Conservation (phyloP, 2,329 filamentous ascomycete species). For the Claviceps sp. region DNA sequence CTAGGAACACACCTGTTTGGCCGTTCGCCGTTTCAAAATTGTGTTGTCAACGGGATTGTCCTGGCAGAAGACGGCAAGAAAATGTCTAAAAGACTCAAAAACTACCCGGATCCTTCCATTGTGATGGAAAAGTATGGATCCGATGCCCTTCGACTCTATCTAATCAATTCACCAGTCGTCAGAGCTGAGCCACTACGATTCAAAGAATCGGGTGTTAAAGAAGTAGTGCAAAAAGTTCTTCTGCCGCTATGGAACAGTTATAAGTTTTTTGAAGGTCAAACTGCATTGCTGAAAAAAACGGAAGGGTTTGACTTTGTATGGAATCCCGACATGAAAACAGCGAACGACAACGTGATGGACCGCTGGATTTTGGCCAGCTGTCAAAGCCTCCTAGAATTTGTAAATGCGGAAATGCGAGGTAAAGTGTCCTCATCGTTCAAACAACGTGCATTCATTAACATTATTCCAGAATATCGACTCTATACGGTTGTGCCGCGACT, state of each 20-base stretch:
- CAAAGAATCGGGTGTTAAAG: slow-evolving; percentile 85
- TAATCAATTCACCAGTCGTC: slow-evolving; percentile 94
- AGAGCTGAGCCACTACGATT: slow-evolving; percentile 82
- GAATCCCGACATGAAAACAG: slow-evolving; percentile 59
- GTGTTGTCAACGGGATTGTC: slow-evolving; percentile 91
- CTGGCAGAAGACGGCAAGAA: slow-evolving; percentile 93
- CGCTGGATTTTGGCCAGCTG: slow-evolving; percentile 88
- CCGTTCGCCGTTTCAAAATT: slow-evolving; percentile 80
- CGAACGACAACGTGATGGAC: slow-evolving; percentile 87
- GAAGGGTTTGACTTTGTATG: slow-evolving; percentile 65
- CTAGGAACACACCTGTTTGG: slow-evolving; percentile 81
- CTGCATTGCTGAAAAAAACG: slow-evolving; percentile 73
- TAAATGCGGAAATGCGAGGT: slow-evolving; percentile 83
- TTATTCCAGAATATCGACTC: slow-evolving; percentile 46
- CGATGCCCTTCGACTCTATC: slow-evolving; percentile 83
- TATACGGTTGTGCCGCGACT: slow-evolving; percentile 88
- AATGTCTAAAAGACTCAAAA: slow-evolving; percentile 95
- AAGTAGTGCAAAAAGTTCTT: slow-evolving; percentile 84
- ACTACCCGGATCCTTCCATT: slow-evolving; percentile 77
- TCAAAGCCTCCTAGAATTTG: slow-evolving; percentile 80
- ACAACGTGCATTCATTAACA: background rate
- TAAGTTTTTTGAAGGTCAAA: slow-evolving; percentile 90
- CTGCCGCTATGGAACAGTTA: slow-evolving; percentile 93
- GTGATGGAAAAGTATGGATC: slow-evolving; percentile 84
- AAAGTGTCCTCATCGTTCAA: slow-evolving; percentile 20